These are phyloP conservation scores for Colletotrichum coccodes DNA, from an alignment of 2,329 filamentous ascomycete genomes.

Conservation along the genomic window DNA sequence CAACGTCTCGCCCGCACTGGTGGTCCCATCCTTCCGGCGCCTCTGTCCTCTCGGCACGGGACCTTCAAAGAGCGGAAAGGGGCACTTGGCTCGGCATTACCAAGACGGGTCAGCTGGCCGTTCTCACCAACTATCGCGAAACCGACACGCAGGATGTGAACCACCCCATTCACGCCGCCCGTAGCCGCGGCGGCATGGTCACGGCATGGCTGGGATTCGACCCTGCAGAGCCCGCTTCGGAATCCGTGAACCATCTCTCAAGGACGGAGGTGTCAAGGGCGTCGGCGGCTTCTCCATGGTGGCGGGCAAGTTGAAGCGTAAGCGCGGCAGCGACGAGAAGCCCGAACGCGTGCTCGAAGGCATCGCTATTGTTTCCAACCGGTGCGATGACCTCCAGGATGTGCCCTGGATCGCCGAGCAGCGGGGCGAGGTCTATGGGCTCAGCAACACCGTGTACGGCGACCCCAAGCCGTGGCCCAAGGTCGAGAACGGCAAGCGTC, in stretches of 20 bases:
- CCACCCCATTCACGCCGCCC: slow-evolving; percentile 63
- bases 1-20: slow-evolving; percentile 72
- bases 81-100: slow-evolving; percentile 76
- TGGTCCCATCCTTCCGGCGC: slow-evolving; percentile 61
- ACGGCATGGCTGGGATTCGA: slow-evolving; percentile 68
- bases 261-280: slow-evolving; percentile 64
- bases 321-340: slow-evolving; percentile 23
- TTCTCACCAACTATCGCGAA: slow-evolving; percentile 76
- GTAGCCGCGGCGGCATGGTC: slow-evolving; percentile 72
- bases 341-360: slow-evolving; percentile 49
- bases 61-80: slow-evolving; percentile 69
- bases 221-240: slow-evolving; percentile 55
- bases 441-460: slow-evolving; percentile 71
- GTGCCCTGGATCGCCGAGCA: slow-evolving; percentile 68
- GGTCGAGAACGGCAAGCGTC: slow-evolving; percentile 60
- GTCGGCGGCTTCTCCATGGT: slow-evolving; percentile 75
- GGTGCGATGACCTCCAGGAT: slow-evolving; percentile 60
- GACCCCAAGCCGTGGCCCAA: slow-evolving; percentile 69
- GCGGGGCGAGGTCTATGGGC: slow-evolving; percentile 63
- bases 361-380: slow-evolving; percentile 71
- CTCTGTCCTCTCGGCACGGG: slow-evolving; percentile 67
- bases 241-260: slow-evolving; percentile 64
- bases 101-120: slow-evolving; percentile 67
- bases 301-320: slow-evolving; percentile 66
- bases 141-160: slow-evolving; percentile 56